Evolutionary conservation across 148 eudicot species (phyloP).

Genomic region (Drosera capensis): DNA sequence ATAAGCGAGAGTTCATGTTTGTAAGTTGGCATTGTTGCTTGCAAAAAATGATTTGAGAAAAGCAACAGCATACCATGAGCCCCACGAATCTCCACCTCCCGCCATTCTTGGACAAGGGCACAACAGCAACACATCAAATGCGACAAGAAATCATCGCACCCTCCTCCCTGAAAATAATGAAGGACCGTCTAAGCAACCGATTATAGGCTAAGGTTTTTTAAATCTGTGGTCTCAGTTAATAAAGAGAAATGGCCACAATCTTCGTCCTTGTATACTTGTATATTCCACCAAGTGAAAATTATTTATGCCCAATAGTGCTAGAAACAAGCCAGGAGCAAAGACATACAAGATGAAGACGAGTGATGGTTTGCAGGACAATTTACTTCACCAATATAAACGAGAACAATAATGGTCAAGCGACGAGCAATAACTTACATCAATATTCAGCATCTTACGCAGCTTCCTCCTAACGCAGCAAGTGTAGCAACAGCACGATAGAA

Average conservation of each 20-base stretch:
- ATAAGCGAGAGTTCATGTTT: background rate
- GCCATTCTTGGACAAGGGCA: conserved; percentile 96
- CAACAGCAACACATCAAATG: conserved; percentile 97
- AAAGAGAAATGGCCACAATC: too few species aligned
- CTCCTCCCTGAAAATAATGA: conserved; percentile 60
- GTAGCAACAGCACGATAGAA: conserved; percentile 96
- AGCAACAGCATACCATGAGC: conserved; percentile 40
- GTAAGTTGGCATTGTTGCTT: background rate
- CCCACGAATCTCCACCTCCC: conserved; percentile 83
- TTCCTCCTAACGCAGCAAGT: conserved; percentile 89
- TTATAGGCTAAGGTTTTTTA: background rate
- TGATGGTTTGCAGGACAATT: background rate
- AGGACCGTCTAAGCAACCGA: background rate
- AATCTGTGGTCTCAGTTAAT: background rate
- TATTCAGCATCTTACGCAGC: conserved; percentile 71
- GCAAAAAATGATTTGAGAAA: background rate
- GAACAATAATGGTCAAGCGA: background rate
- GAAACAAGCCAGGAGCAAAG: too few species aligned
- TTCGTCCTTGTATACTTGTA: too few species aligned
- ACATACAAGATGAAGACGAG: background rate
- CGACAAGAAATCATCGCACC: conserved; percentile 78
- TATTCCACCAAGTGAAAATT: too few species aligned
- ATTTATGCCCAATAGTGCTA: too few species aligned
- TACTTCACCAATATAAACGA: background rate
- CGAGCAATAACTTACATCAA: conserved; percentile 38